A percentile compares a stretch with the other conserved stretches of the same genome.
These are phyloP conservation scores for Cryptosporidium muris DNA, from an alignment of 169 alveolate genomes.

Conservation along the genomic window DNA sequence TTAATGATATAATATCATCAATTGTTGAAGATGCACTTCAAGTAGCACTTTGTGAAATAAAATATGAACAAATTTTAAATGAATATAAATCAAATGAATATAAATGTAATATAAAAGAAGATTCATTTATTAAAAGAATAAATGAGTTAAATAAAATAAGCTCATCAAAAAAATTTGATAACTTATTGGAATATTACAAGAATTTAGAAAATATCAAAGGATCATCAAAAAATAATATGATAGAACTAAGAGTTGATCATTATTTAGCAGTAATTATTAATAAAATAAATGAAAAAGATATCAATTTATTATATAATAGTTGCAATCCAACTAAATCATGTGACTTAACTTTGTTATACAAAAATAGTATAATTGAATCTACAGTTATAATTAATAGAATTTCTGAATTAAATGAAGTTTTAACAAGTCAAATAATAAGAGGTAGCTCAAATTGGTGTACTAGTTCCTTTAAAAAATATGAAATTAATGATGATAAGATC, in stretches of 20 bases:
- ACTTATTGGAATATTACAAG: slow-evolving; percentile 5
- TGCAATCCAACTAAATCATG: not conserved
- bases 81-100: not conserved
- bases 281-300: slow-evolving; percentile 27
- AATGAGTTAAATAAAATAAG: not conserved
- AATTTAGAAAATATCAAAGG: slow-evolving; percentile 6
- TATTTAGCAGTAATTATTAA: slow-evolving; percentile 30
- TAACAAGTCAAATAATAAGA: slow-evolving; percentile 50
- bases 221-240: not conserved
- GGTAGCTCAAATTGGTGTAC: slow-evolving; percentile 34
- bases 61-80: not conserved
- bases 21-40: slow-evolving; percentile 50
- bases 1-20: slow-evolving; percentile 57
- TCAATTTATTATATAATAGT: not conserved
- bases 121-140: not conserved
- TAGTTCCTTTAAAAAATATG: not conserved
- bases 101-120: not conserved
- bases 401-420: not conserved
- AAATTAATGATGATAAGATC: not conserved
- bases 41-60: slow-evolving; percentile 3
- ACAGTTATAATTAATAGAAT: slow-evolving; percentile 7
- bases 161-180: not conserved
- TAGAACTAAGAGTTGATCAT: not conserved
- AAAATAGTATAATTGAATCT: not conserved
- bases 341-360: not conserved